Percentiles rank a stretch among this genome's conserved stretches.
Conservation (phyloP, 148 eudicot species). For the Spergularia marina region DNA sequence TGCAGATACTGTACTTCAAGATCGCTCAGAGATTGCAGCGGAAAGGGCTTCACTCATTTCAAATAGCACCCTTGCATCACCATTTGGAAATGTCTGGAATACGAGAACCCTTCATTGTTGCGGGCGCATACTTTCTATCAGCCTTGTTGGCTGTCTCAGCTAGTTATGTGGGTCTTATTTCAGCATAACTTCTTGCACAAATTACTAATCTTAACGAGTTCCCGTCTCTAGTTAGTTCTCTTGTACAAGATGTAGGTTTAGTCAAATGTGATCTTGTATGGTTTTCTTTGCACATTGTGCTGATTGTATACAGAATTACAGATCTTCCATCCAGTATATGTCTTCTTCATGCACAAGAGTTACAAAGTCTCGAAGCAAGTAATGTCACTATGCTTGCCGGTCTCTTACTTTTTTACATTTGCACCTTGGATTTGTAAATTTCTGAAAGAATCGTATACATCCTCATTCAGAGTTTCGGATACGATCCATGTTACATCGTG, state of each 20-base stretch:
- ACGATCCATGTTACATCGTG: too few relatives aligned
- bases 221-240: neutral
- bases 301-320: too few relatives aligned
- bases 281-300: too few relatives aligned
- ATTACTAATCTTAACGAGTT: neutral
- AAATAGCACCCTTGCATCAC: constrained; percentile 64
- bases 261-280: neutral
- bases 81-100: constrained; percentile 63
- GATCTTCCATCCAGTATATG: too few relatives aligned
- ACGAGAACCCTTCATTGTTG: constrained; percentile 61
- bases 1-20: constrained; percentile 50
- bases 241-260: neutral
- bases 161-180: constrained; percentile 68
- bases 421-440: too few relatives aligned
- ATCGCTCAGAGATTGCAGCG: constrained; percentile 40
- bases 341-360: too few relatives aligned
- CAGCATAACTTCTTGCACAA: constrained; percentile 42
- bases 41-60: constrained; percentile 37
- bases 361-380: too few relatives aligned
- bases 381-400: too few relatives aligned
- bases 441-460: too few relatives aligned
- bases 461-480: too few relatives aligned
- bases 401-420: too few relatives aligned
- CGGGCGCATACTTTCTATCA: constrained; percentile 56
- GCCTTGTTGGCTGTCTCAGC: constrained; percentile 51